Conservation (phyloP, 306 rosid genomes). For the Pterocarpus santalinus region DNA sequence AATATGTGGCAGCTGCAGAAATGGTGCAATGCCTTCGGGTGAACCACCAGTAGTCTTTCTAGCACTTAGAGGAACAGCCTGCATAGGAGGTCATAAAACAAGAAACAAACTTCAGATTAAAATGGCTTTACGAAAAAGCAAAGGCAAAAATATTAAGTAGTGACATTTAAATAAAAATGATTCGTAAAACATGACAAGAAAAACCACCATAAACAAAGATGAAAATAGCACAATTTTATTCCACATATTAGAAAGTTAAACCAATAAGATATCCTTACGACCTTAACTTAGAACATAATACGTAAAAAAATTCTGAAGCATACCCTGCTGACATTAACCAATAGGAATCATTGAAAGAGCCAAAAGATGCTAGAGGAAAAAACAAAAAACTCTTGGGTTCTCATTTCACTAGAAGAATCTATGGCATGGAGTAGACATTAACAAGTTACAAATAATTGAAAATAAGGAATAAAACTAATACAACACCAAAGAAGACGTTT, state of each 20-base stretch:
- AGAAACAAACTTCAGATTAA: constrained; percentile 29
- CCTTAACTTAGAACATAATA: constrained; percentile 1
- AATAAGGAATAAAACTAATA: constrained; percentile 9
- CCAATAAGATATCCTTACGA: constrained; percentile 18
- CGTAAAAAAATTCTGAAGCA: neutral
- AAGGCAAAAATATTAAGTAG: constrained; percentile 9
- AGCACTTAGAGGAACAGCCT: constrained; percentile 98
- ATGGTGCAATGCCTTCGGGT: constrained; percentile 95
- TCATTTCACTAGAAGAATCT: constrained; percentile 32
- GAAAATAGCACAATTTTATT: constrained; percentile 23
- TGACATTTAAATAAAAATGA: constrained; percentile 3
- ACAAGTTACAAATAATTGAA: constrained; percentile 13
- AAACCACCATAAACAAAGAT: constrained; percentile 1
- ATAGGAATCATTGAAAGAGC: constrained; percentile 9
- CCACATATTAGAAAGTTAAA: constrained; percentile 15
- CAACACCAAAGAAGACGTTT: neutral
- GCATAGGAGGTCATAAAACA: constrained; percentile 44
- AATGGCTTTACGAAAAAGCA: constrained; percentile 22
- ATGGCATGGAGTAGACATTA: neutral
- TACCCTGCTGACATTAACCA: neutral
- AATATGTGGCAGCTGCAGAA: constrained; percentile 95
- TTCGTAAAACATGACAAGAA: constrained; percentile 9
- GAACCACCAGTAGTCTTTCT: constrained; percentile 91
- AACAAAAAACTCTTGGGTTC: neutral
- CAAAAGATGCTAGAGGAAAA: constrained; percentile 3